Evolutionary conservation across 2,329 filamentous ascomycete species (phyloP), one percentile per base, ranked within the genome.

Genomic region (Neofusicoccum ribis): DNA sequence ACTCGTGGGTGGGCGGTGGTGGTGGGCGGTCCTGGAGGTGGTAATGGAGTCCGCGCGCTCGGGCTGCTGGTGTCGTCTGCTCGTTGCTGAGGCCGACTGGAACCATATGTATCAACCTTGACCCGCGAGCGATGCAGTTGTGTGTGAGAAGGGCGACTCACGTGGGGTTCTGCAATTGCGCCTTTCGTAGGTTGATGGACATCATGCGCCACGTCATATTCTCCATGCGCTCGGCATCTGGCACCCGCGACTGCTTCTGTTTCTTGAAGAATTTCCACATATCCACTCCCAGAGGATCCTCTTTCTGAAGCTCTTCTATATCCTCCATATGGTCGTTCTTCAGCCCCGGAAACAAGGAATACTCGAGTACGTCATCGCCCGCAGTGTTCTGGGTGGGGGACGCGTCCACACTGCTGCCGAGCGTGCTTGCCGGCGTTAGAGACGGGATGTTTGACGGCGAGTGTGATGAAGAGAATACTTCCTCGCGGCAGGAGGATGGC

Each of bases 201-300:
- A 98, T 98, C 93, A 98, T 96, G 76, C 95, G 90, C 95, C 95
- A 98, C 39, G 93, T 95, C 76, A 98, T 76, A 76, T 99, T 99
- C 82, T 97, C 93, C 91, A 98, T 93, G 78, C 95, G 93, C 84
- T 97, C 91, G 79, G 93, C 91, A 81, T 96, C 95, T 64, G 95
- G 95, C 68, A 98, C 84, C 77, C 89, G 88, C 72, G 91, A 88
- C 82, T 96, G 97, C 76, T 89, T 91, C 82, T 96, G 97, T 76
- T 89, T 91, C 78, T 88, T 90, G 80, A 96, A 99, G 72, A 97
- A 88, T 80, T 89, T 93, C 95, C 94, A 98, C 78, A 98, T 90
- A 81, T 97, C 92, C 65, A 91, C 92, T 62, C 90, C 93, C 68
- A 98, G 82, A 64, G 94, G 93, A 80, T 98, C 95, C 74, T 93